These are phyloP conservation scores for Solanum boliviense DNA, from an alignment of 257 asterid genomes.

Conservation along the genomic window DNA sequence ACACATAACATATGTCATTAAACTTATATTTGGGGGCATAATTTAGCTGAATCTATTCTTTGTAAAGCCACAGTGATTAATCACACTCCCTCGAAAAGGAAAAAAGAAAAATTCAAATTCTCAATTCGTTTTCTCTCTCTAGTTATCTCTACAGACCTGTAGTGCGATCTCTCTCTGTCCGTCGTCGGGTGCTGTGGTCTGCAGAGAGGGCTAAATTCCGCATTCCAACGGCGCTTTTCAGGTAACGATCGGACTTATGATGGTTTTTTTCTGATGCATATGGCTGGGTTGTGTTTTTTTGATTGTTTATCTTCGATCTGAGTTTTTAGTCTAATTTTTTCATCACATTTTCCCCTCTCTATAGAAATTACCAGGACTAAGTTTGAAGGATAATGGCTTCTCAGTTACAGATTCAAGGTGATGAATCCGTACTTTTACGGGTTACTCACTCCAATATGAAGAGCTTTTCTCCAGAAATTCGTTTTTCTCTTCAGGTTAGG, in stretches of 20 bases:
- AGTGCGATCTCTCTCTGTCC: background rate
- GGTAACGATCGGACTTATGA: background rate
- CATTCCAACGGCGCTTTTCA: background rate
- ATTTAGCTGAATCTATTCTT: no score
- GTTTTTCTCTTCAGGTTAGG: constrained; percentile 59
- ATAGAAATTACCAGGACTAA: background rate
- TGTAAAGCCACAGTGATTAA: background rate
- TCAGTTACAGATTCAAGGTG: constrained; percentile 53
- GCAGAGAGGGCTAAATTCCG: background rate
- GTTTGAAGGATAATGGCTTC: constrained; percentile 33
- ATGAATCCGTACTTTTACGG: constrained; percentile 61
- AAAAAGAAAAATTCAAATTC: background rate
- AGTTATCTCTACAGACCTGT: background rate
- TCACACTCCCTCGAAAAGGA: background rate
- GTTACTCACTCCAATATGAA: constrained; percentile 84
- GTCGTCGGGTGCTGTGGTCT: background rate
- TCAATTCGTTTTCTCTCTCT: background rate
- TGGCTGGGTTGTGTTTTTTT: background rate
- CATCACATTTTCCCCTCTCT: background rate
- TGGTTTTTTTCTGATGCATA: background rate
- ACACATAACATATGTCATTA: no score
- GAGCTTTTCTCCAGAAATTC: constrained; percentile 63
- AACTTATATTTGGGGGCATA: no score
- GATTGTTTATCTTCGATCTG: background rate
- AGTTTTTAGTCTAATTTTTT: background rate